Conservation (phyloP, 2,329 filamentous ascomycete genomes). For the Colletotrichum eleusines region DNA sequence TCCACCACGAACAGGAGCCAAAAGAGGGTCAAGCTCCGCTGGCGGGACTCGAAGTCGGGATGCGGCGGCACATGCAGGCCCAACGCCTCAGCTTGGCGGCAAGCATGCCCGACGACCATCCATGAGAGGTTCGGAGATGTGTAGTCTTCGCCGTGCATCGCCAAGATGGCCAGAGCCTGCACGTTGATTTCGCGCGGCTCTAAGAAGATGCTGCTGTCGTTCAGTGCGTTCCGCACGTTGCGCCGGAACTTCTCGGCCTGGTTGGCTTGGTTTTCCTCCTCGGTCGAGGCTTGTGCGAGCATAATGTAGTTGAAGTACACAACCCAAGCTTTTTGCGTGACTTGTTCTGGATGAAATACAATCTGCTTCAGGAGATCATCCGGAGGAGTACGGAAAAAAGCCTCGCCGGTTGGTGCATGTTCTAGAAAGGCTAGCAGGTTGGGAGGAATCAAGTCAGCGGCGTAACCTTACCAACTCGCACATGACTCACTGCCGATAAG, state of each 20-base stretch:
- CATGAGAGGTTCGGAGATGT: slow-evolving; percentile 21
- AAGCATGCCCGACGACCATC: slow-evolving; percentile 27
- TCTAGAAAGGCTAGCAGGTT: slow-evolving; percentile 10
- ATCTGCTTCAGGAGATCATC: slow-evolving; percentile 16
- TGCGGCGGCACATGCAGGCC: slow-evolving; percentile 7
- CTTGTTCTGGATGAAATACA: slow-evolving; percentile 10
- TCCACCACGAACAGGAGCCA: slow-evolving; percentile 25
- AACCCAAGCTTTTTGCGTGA: slow-evolving; percentile 13
- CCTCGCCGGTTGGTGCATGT: slow-evolving; percentile 15
- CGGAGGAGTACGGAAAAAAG: slow-evolving; percentile 12
- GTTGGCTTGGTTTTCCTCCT: not conserved
- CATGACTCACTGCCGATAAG: slow-evolving; percentile 23
- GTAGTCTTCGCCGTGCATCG: slow-evolving; percentile 25
- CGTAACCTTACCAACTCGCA: not conserved
- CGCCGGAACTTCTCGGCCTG: slow-evolving; percentile 2
- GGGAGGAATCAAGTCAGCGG: not conserved
- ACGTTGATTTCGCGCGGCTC: slow-evolving; percentile 14
- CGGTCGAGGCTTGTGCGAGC: slow-evolving; percentile 7
- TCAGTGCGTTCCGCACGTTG: slow-evolving; percentile 16
- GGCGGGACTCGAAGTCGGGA: not conserved
- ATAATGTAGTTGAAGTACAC: slow-evolving; percentile 27
- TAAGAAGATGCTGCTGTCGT: slow-evolving; percentile 23
- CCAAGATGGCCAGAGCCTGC: slow-evolving; percentile 7
- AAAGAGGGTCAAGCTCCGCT: slow-evolving; percentile 11
- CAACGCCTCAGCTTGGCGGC: slow-evolving; percentile 22